A percentile compares a stretch with the other conserved stretches of the same genome.
Evolutionary conservation across 1,284 basidiomycete species (phyloP).

Genomic region (Ganoderma lucidum): DNA sequence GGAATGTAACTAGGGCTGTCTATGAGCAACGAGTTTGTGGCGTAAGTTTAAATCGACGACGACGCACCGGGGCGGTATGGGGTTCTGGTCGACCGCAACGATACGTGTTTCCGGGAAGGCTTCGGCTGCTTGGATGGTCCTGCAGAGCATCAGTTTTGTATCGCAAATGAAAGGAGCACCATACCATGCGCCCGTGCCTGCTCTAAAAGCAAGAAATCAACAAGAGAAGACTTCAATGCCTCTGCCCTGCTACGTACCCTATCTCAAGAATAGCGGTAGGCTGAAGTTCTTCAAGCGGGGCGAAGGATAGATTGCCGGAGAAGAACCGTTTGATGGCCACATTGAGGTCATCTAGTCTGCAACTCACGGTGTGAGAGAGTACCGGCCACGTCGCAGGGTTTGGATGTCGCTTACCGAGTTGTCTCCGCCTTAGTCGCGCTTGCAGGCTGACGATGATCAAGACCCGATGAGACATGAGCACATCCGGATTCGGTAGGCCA

Average conservation of each 20-base stretch:
- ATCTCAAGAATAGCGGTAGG: constrained; percentile 3
- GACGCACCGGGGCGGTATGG: not conserved
- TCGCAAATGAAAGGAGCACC: not conserved
- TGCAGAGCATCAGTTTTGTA: not conserved
- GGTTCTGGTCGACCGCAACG: constrained; percentile 7
- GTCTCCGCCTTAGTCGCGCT: not conserved
- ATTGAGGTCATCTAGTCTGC: constrained; percentile 5
- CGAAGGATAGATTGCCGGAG: not conserved
- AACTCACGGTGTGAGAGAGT: not conserved
- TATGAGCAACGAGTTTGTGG: not conserved
- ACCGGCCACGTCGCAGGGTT: too few species aligned
- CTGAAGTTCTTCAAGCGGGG: constrained; percentile 1
- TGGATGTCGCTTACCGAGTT: not conserved
- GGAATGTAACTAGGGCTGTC: not conserved
- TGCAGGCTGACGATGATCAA: constrained; percentile 1
- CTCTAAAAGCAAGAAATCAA: not conserved
- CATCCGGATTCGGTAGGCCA: not conserved
- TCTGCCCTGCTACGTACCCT: not conserved
- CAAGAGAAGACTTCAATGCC: not conserved
- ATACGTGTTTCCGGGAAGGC: not conserved
- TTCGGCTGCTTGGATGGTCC: constrained; percentile 4
- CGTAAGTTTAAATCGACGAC: not conserved
- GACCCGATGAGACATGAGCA: too few species aligned
- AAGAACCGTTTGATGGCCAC: not conserved
- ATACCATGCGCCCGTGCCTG: constrained; percentile 5